These are phyloP conservation scores for Prunella vulgaris DNA, from an alignment of 257 asterid species.

Conservation along the genomic window DNA sequence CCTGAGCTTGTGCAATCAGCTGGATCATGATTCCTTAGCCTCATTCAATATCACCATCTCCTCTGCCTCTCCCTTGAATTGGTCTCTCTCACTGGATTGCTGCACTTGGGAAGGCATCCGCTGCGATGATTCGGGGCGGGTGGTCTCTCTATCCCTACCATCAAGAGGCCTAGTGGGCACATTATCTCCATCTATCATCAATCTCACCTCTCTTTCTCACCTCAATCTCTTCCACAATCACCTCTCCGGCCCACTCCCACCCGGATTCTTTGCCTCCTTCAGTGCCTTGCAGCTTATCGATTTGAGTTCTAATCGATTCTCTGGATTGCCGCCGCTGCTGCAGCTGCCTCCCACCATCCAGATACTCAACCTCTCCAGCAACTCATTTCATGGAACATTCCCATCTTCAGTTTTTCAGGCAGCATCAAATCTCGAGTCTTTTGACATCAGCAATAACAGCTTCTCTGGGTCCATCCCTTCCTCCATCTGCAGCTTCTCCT, in stretches of 20 bases:
- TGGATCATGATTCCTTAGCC: conserved; percentile 42
- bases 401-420: conserved; percentile 36
- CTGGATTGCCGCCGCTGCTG: conserved; percentile 13
- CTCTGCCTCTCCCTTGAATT: conserved; percentile 51
- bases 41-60: conserved; percentile 37
- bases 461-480: conserved; percentile 61
- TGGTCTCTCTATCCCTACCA: conserved; percentile 52
- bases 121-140: conserved; percentile 56
- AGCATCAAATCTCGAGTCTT: conserved; percentile 36
- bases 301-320: conserved; percentile 58
- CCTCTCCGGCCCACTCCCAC: conserved; percentile 57
- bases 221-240: conserved; percentile 52
- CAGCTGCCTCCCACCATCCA: conserved; percentile 34
- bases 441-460: conserved; percentile 70
- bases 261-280: conserved; percentile 37
- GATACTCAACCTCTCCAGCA: conserved; percentile 54
- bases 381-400: conserved; percentile 48
- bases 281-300: conserved; percentile 37
- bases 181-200: conserved; percentile 38
- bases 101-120: conserved; percentile 84
- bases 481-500: conserved; percentile 40
- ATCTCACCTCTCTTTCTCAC: conserved; percentile 45
- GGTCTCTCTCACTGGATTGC: conserved; percentile 62
- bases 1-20: conserved; percentile 46
- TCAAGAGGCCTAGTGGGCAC: conserved; percentile 52